Base-by-base conservation (phyloP, 1,139 yeast species). In the Geotrichum australiense region DNA sequence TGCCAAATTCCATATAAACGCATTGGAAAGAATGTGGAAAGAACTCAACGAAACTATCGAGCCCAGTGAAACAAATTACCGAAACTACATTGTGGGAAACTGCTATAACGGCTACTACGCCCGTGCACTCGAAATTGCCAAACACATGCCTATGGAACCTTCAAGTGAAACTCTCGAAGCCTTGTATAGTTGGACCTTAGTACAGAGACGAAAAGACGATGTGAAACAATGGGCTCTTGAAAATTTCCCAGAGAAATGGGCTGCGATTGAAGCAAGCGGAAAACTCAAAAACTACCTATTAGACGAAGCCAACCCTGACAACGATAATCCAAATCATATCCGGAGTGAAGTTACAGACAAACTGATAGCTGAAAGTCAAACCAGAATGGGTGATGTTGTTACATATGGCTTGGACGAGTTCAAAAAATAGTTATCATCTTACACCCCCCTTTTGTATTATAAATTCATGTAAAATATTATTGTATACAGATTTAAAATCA, bases 81-180 rank as follows among this genome's bases (percentile, higher is more conserved):
- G 69, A 35, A 89, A 82, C 55, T 80, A 76, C 50, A 62, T 84
- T 36, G 73, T 82, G 47, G 86, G 91, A 1, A 79, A 82, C 56
- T 82, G 85, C 47, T 80, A 80, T 52, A 78, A 78, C 55, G 89
- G 83, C 2, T 64, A 71, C 39, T 72, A 70, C 29, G 71, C 72
- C 22, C 72, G 74, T 3, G 93, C 93, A 0, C 62, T 80, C 14
- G 68, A 65, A 15, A 60, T 78, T 19, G 68, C 76, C 1, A 66
- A 67, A 27, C 69, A 66, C 34, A 72, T 79, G 63, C 68, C 66
- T 23, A 56, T 79, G 7, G 64, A 64, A 11, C 63, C 80, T 2
- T 64, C 70, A 12, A 58, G 63, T 4, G 76, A 74, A n/a, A 68
- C 78, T 4, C 58, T 83, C 30, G 68, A 72, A 36, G 64, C 76